A percentile compares a stretch with the other conserved stretches of the same genome.
Conservation (phyloP, 352 stramenopile genomes). For the Globisporangium paddicum region DNA sequence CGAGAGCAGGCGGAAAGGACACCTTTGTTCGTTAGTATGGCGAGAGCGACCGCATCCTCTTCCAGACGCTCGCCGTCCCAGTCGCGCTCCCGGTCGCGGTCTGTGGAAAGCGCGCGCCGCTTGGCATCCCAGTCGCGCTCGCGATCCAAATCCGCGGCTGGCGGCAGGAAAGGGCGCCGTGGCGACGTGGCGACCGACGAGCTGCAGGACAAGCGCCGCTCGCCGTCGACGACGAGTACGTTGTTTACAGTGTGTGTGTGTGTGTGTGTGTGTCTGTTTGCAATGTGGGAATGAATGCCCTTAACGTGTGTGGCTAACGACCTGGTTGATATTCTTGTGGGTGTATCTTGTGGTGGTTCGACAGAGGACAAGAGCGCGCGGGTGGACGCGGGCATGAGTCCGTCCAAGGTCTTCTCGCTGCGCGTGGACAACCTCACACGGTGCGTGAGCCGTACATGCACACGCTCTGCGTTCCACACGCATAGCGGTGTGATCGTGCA, state of each 20-base stretch:
- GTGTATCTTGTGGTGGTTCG: not conserved
- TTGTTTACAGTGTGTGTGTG: not conserved
- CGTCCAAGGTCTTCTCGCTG: constrained; percentile 30
- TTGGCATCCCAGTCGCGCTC: constrained; percentile 2
- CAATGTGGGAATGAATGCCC: too few species aligned
- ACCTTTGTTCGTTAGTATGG: not conserved
- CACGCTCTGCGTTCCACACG: not conserved
- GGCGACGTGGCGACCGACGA: not conserved
- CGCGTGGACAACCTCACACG: constrained; percentile 81
- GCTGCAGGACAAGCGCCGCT: not conserved
- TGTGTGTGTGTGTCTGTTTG: too few species aligned
- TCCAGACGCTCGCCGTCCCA: not conserved
- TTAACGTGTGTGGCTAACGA: not conserved
- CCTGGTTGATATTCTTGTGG: not conserved
- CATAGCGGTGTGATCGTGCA: not conserved
- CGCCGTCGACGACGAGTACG: constrained; percentile 2
- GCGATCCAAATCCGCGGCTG: constrained; percentile 1
- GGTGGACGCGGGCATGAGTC: constrained; percentile 7
- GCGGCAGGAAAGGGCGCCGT: not conserved
- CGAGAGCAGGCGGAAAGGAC: not conserved
- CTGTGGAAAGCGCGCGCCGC: not conserved
- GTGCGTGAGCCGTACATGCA: constrained; percentile 5
- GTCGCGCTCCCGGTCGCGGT: not conserved
- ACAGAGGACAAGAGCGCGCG: constrained; percentile 8
- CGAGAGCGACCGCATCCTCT: not conserved